Base-by-base conservation (phyloP, 352 stramenopile genomes). In the Phytopythium kandeliae region DNA sequence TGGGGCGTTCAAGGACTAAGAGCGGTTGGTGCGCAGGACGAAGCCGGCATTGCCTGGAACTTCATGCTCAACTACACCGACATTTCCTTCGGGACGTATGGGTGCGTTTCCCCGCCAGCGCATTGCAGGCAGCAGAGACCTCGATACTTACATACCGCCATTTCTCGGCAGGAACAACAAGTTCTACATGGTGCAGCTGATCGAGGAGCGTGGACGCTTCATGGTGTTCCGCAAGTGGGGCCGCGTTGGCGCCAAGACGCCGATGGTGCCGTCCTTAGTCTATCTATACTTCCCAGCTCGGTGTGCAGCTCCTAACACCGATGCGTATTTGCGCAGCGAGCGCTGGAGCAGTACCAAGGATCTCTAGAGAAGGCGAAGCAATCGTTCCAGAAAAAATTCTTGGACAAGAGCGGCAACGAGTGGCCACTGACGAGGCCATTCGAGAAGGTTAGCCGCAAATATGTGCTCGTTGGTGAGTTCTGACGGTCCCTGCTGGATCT, bases 121-220 rank as follows among this genome's bases (percentile, higher is more conserved):
- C n/a, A n/a, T n/a, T n/a, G n/a, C n/a, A n/a, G n/a, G n/a, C n/a
- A n/a, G n/a, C n/a, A n/a, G n/a, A n/a, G n/a, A n/a, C n/a, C n/a
- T n/a, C n/a, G n/a, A n/a, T n/a, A n/a, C n/a, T n/a, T n/a, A n/a
- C n/a, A n/a, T n/a, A n/a, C n/a, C 21, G 46, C 5, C 25, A 31
- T 42, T 40, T 22, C 17, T 49, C 46, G 31, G 1, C 37, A 87
- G 77, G 3, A 86, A 84, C 71, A 89, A 89, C 60, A 89, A 89
- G 55, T 89, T 84, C 35, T 89, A 89, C 67, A 78, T 76, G 72
- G 51, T 82, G 42, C 78, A 89, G 61, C 55, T 89, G 53, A 71
- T 89, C 49, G 54, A 82, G 43, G 66, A 82, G 42, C 52, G 60
- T 21, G 45, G 57, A 10, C 48, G 63, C 0, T 85, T 58, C 57